Evolutionary conservation across 257 asterid species (phyloP).

Genomic region (Solanum rostratum): DNA sequence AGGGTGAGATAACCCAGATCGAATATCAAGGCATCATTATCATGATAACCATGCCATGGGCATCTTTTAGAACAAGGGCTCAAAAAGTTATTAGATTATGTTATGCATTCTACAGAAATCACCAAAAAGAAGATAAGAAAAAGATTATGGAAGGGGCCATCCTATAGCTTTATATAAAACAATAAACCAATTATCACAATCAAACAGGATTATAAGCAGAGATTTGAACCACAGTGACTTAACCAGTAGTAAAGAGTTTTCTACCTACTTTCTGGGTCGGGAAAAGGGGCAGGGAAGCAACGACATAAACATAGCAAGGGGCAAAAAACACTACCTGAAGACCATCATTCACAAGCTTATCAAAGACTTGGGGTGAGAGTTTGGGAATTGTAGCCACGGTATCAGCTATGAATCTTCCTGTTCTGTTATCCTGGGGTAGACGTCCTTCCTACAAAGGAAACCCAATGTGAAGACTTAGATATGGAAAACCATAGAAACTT

Average conservation of each 20-base stretch:
- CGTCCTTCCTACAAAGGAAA: constrained; percentile 57
- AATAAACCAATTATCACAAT: background rate
- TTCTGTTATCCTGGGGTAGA: constrained; percentile 45
- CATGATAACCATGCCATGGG: background rate
- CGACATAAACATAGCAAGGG: background rate
- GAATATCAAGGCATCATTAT: background rate
- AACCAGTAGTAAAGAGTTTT: background rate
- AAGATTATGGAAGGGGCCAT: background rate
- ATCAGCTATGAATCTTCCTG: constrained; percentile 66
- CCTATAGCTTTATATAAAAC: background rate
- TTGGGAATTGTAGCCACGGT: constrained; percentile 64
- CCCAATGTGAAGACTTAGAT: background rate
- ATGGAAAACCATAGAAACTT: background rate
- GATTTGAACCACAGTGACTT: background rate
- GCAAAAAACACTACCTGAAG: constrained; percentile 40
- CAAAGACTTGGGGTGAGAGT: constrained; percentile 41
- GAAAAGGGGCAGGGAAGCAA: background rate
- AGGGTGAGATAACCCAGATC: background rate
- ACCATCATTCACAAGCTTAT: constrained; percentile 34
- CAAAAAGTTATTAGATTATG: background rate
- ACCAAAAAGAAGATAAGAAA: background rate
- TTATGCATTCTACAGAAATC: background rate
- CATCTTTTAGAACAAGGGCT: background rate
- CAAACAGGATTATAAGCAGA: background rate
- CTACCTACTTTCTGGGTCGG: background rate